Percentiles rank a stretch among this genome's conserved stretches.
phyloP scores from a whole-genome alignment of 345 rosid species.

The Capsella bursapastoris region DNA sequence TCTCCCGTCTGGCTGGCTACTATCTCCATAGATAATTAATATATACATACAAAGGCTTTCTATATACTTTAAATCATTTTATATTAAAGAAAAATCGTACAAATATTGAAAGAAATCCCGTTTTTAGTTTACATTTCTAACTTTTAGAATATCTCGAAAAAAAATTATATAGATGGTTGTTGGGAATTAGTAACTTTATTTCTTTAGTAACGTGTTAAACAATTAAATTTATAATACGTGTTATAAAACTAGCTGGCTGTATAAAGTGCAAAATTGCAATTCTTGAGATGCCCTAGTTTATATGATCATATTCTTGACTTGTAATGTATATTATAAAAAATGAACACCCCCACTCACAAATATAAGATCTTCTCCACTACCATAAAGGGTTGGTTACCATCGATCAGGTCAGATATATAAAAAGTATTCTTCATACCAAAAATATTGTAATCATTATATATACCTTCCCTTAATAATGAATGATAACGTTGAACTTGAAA shows the following conservation, averaged over 20 bases:
- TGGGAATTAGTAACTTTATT: constrained; percentile 11
- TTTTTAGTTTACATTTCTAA: constrained; percentile 13
- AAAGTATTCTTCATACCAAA: constrained; percentile 35
- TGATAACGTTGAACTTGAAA: not conserved
- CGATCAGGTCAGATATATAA: constrained; percentile 28
- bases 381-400: constrained; percentile 36
- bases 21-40: constrained; percentile 36
- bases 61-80: not conserved
- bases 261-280: constrained; percentile 1
- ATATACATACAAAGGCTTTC: constrained; percentile 33
- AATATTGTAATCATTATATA: constrained; percentile 19
- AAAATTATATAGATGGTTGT: constrained; percentile 15
- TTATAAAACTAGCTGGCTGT: constrained; percentile 14
- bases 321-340: constrained; percentile 19
- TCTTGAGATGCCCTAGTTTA: constrained; percentile 28
- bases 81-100: not conserved
- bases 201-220: not conserved
- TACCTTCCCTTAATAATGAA: not conserved
- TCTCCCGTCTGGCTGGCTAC: constrained; percentile 35
- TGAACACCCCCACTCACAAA: constrained; percentile 24
- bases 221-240: not conserved
- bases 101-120: constrained; percentile 14
- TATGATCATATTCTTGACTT: constrained; percentile 37
- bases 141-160: not conserved
- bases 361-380: constrained; percentile 42